Evolutionary conservation across 768 basidiomycete species (phyloP), one percentile per base, ranked within the genome.

Genomic region (Astraeus odoratus): DNA sequence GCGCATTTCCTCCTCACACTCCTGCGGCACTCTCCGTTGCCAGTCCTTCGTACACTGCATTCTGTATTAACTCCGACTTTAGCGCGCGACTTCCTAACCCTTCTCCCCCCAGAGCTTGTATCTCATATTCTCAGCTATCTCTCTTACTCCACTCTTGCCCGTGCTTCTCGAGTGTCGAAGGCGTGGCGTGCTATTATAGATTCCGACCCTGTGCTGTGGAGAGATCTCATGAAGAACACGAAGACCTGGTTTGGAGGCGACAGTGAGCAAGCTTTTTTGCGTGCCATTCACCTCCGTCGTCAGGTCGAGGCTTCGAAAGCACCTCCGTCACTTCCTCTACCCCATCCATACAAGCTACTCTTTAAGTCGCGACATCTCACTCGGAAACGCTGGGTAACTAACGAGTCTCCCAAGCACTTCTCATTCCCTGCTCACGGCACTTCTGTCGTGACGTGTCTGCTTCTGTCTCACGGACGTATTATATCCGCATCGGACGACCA

Each of bases 401-500:
- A 81, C 58, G 70, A 77, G 20, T 73, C 80, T 47, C 88, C 83
- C 12, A 85, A 79, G 52, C 84, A 87, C 46, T 70, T 83, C 41
- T 82, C 83, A 4, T 95, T 98, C 69, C 75, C 84, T 1, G 93
- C 93, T 9, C 88, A 93, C 54, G 90, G 91, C 1, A 78, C 78
- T 36, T 82, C 85, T 19, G 95, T 97, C 50, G 92, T 99, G 60
- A 99, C 95, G 33, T 96, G 93, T 63, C 80, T 97, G 37, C 78
- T 97, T 55, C 90, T 99, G 69, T 96, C 95, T 40, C 81, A 82
- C 49, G 87, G 88, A 24, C 90, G 94, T 49, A 91, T 99, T 67
- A 91, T 99, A 57, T 93, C 90, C 9, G 94, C 95, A 9, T 95
- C 92, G 1, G 95, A 99, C 64, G 94, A 97, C 65, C 91, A 97